Evolutionary conservation across 768 basidiomycete genomes (phyloP), one percentile per base, ranked within the genome.

Genomic region (Paxillus rubicundulus): DNA sequence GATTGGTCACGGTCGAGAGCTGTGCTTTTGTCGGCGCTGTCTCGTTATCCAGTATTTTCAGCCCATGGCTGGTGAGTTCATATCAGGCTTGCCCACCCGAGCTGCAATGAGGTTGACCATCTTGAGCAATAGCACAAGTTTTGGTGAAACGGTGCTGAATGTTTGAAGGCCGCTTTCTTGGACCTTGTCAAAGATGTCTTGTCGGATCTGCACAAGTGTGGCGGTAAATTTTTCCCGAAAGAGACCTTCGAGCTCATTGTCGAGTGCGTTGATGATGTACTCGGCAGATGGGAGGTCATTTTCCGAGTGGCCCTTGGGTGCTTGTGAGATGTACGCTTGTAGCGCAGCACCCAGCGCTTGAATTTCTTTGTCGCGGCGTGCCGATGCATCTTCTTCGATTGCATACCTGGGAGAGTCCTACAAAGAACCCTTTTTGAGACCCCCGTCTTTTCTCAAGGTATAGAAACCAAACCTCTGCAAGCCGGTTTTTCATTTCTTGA

Each of bases 31-130:
- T 48, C 9, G 9, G 2, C 14, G 24, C 24, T 21, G 21, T 38
- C 17, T 34, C 38, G 9, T 54, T 46, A 67, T 6, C 33, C 49
- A 18, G 36, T 7, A 34, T 46, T 46, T 43, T 37, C 27, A 14
- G 36, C n/a, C 24, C n/a, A 20, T 13, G 16, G n/a, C 37, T 10
- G 30, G 49, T 13, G 30, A 34, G 4, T 55, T 57, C 36, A 41
- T 44, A 18, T 66, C 58, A n/a, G 64, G 34, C 45, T 47, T 60
- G 39, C 57, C 63, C 24, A 68, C 38, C 9, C 64, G 64, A 24
- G 62, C 54, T 21, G 63, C 59, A 38, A 72, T 57, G 9, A 70
- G 65, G 38, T 64, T 58, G 20, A 71, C 56, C 69, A 72, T 71
- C 46, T 51, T 63, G 32, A 65, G 50, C 10, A 65, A 39, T n/a